A percentile compares a stretch with the other conserved stretches of the same genome.
phyloP scores from a whole-genome alignment of 2,329 filamentous ascomycete species.

The Fusarium duplospermum region DNA sequence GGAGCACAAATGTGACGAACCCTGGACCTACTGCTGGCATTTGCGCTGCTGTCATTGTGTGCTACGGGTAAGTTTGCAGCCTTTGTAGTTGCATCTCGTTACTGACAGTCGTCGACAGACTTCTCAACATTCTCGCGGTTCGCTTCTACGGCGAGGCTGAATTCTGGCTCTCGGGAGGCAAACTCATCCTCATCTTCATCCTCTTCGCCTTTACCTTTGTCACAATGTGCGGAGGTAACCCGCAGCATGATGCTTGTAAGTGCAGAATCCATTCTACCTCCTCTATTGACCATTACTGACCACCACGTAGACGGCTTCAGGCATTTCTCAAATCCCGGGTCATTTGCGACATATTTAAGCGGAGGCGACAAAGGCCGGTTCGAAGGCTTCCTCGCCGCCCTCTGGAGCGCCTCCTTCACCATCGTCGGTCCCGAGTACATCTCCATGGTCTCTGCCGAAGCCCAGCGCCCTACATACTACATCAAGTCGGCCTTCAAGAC shows the following conservation, averaged over 20 bases:
- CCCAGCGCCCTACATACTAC: conserved; percentile 66
- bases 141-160: conserved; percentile 57
- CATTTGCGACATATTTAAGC: conserved; percentile 64
- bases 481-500: conserved; percentile 64
- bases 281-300: not conserved
- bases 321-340: conserved; percentile 73
- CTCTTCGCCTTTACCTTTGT: conserved; percentile 70
- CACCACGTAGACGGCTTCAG: conserved; percentile 61
- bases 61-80: conserved; percentile 48
- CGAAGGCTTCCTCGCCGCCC: conserved; percentile 72
- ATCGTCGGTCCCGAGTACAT: conserved; percentile 73
- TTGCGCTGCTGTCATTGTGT: conserved; percentile 56
- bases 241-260: conserved; percentile 60
- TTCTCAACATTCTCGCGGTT: conserved; percentile 56
- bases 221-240: conserved; percentile 70
- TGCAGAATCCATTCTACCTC: not conserved
- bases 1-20: conserved; percentile 54
- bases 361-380: conserved; percentile 71
- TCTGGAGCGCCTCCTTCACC: conserved; percentile 70
- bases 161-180: conserved; percentile 60
- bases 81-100: too few species aligned
- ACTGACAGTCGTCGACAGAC: conserved; percentile 19
- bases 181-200: conserved; percentile 49
- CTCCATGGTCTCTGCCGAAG: conserved; percentile 72
- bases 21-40: conserved; percentile 55